phyloP scores from a whole-genome alignment of 1,284 basidiomycete species.

The Trametes sp. region DNA sequence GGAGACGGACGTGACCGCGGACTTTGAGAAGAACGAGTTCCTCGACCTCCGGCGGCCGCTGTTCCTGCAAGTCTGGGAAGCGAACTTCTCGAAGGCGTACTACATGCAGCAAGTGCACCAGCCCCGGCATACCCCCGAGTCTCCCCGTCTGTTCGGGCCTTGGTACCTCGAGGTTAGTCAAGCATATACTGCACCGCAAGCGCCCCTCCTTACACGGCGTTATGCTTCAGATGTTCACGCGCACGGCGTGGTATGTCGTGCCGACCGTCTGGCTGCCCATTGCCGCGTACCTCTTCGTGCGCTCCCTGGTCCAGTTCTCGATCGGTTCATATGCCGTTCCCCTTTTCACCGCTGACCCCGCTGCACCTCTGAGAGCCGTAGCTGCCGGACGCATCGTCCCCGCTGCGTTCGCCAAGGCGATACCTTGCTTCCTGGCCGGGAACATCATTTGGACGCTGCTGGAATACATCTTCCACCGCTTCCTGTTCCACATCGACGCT shows the following conservation, averaged over 20 bases:
- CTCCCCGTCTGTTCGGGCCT: conserved; percentile 89
- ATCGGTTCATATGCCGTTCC: conserved; percentile 60
- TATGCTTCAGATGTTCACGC: conserved; percentile 71
- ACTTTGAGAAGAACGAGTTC: conserved; percentile 91
- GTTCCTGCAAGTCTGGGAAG: conserved; percentile 84
- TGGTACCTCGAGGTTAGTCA: conserved; percentile 81
- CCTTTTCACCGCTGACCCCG: conserved; percentile 59
- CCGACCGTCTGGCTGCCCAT: conserved; percentile 95
- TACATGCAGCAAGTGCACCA: conserved; percentile 98
- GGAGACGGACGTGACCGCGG: conserved; percentile 79
- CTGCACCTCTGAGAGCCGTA: conserved; percentile 58
- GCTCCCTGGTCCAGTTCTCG: conserved; percentile 84
- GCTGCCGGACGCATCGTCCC: conserved; percentile 50
- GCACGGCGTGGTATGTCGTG: conserved; percentile 95
- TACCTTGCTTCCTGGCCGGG: conserved; percentile 79
- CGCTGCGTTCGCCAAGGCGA: conserved; percentile 56
- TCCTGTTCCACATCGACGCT: conserved; percentile 98
- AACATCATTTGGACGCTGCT: conserved; percentile 95
- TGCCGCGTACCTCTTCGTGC: conserved; percentile 79
- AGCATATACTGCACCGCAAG: neutral
- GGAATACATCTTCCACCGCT: conserved; percentile 96
- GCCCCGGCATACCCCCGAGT: conserved; percentile 88
- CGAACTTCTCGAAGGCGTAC: conserved; percentile 92
- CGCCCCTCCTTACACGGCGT: neutral
- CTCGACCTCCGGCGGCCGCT: conserved; percentile 91